phyloP scores from a whole-genome alignment of 352 stramenopile species.

The Thalassiosira delicatula region DNA sequence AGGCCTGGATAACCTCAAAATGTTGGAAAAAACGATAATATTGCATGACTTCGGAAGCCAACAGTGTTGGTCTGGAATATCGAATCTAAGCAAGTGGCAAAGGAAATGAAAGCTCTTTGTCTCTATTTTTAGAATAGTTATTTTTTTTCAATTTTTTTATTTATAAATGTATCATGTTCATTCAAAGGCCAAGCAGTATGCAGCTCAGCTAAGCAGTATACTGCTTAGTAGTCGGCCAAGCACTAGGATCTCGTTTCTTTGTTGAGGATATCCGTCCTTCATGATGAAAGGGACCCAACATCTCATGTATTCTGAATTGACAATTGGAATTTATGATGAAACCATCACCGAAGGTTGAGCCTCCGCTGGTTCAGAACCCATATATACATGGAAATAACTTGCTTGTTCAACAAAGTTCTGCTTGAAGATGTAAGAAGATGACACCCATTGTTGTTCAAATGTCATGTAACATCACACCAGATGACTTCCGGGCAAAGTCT shows the following conservation, averaged over 20 bases:
- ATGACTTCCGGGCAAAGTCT: neutral
- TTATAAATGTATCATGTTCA: too few relatives aligned
- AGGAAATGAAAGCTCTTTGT: too few relatives aligned
- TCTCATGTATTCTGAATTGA: conserved; percentile 15
- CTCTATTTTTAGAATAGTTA: too few relatives aligned
- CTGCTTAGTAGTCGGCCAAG: too few relatives aligned
- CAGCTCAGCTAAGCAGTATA: too few relatives aligned
- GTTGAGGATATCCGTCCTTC: conserved; percentile 56
- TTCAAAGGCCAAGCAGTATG: too few relatives aligned
- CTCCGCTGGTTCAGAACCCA: neutral
- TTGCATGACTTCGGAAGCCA: too few relatives aligned
- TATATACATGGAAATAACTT: neutral
- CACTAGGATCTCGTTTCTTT: conserved; percentile 55
- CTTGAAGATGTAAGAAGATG: conserved; percentile 39
- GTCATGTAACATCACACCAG: conserved; percentile 5
- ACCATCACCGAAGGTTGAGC: neutral
- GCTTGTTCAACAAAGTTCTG: neutral
- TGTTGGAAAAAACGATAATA: too few relatives aligned
- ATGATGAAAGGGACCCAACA: conserved; percentile 40
- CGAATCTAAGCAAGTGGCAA: too few relatives aligned
- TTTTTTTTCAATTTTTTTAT: too few relatives aligned
- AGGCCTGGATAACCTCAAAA: too few relatives aligned
- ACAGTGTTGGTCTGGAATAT: too few relatives aligned
- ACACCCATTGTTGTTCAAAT: conserved; percentile 54
- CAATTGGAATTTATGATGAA: neutral